phyloP scores from a whole-genome alignment of 331 rosid genomes.

The Pyracantha coccinea region DNA sequence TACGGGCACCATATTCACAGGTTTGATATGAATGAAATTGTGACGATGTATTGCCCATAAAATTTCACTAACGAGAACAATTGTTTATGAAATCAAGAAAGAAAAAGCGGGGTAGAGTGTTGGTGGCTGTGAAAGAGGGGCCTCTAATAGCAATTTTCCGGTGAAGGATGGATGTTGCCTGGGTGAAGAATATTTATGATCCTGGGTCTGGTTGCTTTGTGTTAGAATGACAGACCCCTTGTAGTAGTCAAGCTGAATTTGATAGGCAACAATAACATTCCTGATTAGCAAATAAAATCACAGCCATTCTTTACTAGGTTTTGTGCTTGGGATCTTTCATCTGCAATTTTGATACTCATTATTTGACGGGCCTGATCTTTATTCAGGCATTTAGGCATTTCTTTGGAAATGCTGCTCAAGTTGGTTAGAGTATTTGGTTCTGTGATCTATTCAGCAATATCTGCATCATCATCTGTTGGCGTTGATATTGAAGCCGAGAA shows the following conservation, averaged over 20 bases:
- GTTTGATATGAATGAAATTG: background rate
- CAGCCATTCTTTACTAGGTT: background rate
- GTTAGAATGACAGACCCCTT: background rate
- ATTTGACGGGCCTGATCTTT: conserved; percentile 21
- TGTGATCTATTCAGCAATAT: conserved; percentile 69
- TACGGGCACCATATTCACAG: background rate
- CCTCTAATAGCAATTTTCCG: background rate
- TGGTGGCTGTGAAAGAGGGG: background rate
- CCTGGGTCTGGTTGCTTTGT: background rate
- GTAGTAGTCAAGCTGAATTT: background rate
- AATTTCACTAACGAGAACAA: background rate
- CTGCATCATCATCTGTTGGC: conserved; percentile 75
- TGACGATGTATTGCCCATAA: background rate
- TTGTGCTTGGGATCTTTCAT: background rate
- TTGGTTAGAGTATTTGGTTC: conserved; percentile 81
- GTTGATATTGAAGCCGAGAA: conserved; percentile 96
- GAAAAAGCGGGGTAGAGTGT: background rate
- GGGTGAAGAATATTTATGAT: background rate
- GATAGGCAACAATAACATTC: background rate
- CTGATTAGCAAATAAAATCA: background rate
- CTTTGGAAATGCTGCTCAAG: conserved; percentile 85
- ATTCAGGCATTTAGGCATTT: conserved; percentile 63
- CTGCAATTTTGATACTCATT: background rate
- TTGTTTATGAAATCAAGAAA: background rate
- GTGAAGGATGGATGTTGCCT: background rate